Base-by-base conservation (phyloP, 1,139 yeast species). In the Candida freyschussii region DNA sequence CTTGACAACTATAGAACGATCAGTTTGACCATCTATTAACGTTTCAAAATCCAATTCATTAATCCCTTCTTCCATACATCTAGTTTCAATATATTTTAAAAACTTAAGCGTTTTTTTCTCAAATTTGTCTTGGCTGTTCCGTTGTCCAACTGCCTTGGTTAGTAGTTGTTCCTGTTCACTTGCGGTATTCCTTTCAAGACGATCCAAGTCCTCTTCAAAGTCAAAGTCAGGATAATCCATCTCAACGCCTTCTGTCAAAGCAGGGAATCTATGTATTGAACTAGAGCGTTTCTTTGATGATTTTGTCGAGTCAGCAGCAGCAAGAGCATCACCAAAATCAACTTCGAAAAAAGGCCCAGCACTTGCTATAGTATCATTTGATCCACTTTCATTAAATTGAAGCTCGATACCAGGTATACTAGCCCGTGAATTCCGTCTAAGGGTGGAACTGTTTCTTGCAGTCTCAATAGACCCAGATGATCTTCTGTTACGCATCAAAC, bases 1-100 rank as follows among this genome's bases (percentile, higher is more conserved):
- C 32, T 55, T 61, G 11, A 63, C 67, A 12, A 67, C 67, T 18
- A 62, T 47, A 12, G 51, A 45, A 36, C 54, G 45, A n/a, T 39
- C 37, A 9, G 44, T 37, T 13, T 36, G 36, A 16, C 40, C 45
- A 13, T 38, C 37, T 6, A 39, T 10, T 9, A 48, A 30, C 8
- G 40, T 29, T 10, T 32, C 31, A 34, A 49, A 49, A 4, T 36
- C 34, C 22, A 50, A 21, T 10, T 26, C 13, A 10, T 34, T 17
- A 2, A 21, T 16, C 3, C 36, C 28, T 11, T 43, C 45, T 16
- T 43, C 48, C 4, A 37, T 41, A 14, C 45, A 34, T 20, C 47
- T 42, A 6, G 39, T 26, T 21, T 44, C 39, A 8, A 52, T 30
- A 18, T 40, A 52, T 5, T 30, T 31, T 12, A 49, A 25, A 24